phyloP scores from a whole-genome alignment of 106 monocot genomes.

The Platanthera guangdongensis region DNA sequence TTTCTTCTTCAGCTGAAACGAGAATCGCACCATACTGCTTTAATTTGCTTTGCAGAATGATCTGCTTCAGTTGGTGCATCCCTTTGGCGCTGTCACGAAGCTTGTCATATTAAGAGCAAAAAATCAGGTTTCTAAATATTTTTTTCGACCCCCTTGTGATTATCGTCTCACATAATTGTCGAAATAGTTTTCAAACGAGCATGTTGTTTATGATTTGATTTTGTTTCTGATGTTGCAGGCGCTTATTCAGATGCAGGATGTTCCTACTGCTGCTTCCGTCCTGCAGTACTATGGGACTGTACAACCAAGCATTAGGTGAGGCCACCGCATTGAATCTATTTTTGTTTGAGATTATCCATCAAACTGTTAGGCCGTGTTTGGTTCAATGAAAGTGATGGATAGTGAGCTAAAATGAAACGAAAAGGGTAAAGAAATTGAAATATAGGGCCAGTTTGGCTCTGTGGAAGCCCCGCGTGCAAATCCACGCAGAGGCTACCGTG shows the following conservation, averaged over 20 bases:
- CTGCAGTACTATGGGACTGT: constrained; percentile 58
- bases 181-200: background rate
- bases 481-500: too few relatives aligned
- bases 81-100: constrained; percentile 45
- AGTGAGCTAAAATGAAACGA: too few relatives aligned
- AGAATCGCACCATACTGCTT: background rate
- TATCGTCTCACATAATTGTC: background rate
- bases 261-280: constrained; percentile 40
- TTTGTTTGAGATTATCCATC: background rate
- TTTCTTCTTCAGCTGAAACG: background rate
- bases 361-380: background rate
- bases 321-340: background rate
- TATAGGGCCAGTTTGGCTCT: too few relatives aligned
- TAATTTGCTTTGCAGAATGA: constrained; percentile 35
- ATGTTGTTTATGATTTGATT: constrained; percentile 2
- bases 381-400: too few relatives aligned
- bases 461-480: too few relatives aligned
- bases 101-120: constrained; percentile 55
- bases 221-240: constrained; percentile 30
- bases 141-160: background rate
- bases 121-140: constrained; percentile 34
- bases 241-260: constrained; percentile 82
- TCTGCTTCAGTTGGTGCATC: constrained; percentile 54
- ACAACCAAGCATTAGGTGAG: constrained; percentile 70
- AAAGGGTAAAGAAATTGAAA: too few relatives aligned